phyloP scores from a whole-genome alignment of 768 basidiomycete species.

The Boletus subcaerulescens region DNA sequence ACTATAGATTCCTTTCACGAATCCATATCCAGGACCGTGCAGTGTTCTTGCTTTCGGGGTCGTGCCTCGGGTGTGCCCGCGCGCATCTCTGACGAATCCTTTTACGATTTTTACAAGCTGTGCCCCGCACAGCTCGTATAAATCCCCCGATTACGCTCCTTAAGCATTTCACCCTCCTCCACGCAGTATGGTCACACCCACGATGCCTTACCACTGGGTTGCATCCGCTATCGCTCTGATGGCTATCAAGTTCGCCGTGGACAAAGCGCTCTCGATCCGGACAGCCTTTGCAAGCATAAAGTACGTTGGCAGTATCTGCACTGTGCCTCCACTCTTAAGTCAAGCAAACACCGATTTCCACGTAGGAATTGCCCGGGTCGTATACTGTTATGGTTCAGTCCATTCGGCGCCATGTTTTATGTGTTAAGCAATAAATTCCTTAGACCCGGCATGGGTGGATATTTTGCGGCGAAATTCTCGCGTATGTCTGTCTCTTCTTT shows the following conservation, averaged over 20 bases:
- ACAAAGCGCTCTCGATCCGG: conserved; percentile 6
- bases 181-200: conserved; percentile 5
- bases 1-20: too few relatives aligned
- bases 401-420: conserved; percentile 29
- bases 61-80: too few relatives aligned
- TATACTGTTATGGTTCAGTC: conserved; percentile 29
- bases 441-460: conserved; percentile 31
- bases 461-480: conserved; percentile 34
- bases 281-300: conserved; percentile 17
- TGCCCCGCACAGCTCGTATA: too few relatives aligned
- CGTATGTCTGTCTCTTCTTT: conserved; percentile 25
- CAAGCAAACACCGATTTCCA: background rate
- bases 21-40: too few relatives aligned
- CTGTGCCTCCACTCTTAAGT: too few relatives aligned
- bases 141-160: too few relatives aligned
- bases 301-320: background rate
- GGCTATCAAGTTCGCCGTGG: conserved; percentile 3
- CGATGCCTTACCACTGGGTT: conserved; percentile 7
- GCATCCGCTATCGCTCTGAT: conserved; percentile 2
- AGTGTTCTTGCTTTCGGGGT: too few relatives aligned
- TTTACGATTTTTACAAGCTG: too few relatives aligned
- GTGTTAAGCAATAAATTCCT: conserved; percentile 34
- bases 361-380: conserved; percentile 22
- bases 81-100: too few relatives aligned
- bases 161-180: too few relatives aligned